Percentiles rank a stretch among this genome's conserved stretches.
phyloP scores from a whole-genome alignment of 2,329 filamentous ascomycete genomes.

The Sclerotinia spermophila region DNA sequence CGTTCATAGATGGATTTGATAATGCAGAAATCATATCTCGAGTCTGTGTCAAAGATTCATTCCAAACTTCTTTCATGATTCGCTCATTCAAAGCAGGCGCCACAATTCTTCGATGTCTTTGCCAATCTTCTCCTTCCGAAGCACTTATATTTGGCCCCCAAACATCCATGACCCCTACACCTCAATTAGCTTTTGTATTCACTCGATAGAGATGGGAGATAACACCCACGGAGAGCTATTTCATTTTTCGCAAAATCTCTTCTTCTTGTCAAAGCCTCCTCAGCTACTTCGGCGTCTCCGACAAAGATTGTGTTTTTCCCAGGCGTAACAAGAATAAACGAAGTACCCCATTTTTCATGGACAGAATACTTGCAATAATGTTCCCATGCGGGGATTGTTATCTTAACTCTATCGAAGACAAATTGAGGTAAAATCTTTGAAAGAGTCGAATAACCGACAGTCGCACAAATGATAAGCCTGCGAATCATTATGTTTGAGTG shows the following conservation, averaged over 20 bases:
- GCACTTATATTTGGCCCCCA: conserved; percentile 3
- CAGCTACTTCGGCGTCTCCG: conserved; percentile 19
- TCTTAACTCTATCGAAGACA: conserved; percentile 18
- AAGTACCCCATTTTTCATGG: conserved; percentile 20
- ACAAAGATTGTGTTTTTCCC: conserved; percentile 16
- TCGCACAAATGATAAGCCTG: conserved; percentile 14
- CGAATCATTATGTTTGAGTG: neutral
- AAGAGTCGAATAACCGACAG: conserved; percentile 2
- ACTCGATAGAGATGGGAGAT: neutral
- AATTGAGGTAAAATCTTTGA: conserved; percentile 19
- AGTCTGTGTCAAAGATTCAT: conserved; percentile 37
- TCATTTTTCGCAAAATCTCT: conserved; percentile 19
- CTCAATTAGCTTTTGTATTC: neutral
- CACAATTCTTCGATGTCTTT: conserved; percentile 42
- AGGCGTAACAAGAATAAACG: conserved; percentile 20
- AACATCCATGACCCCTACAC: neutral
- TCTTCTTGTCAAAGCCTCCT: conserved; percentile 18
- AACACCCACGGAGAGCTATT: conserved; percentile 12
- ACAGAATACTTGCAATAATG: conserved; percentile 20
- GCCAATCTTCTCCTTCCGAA: conserved; percentile 39
- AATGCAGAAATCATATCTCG: conserved; percentile 33
- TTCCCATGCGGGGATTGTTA: conserved; percentile 21
- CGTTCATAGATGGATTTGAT: conserved; percentile 30
- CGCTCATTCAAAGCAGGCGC: conserved; percentile 43
- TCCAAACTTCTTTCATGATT: conserved; percentile 40